Evolutionary conservation across 2,329 filamentous ascomycete species (phyloP), one percentile per base, ranked within the genome.

Genomic region (Pyrenochaeta sp.): DNA sequence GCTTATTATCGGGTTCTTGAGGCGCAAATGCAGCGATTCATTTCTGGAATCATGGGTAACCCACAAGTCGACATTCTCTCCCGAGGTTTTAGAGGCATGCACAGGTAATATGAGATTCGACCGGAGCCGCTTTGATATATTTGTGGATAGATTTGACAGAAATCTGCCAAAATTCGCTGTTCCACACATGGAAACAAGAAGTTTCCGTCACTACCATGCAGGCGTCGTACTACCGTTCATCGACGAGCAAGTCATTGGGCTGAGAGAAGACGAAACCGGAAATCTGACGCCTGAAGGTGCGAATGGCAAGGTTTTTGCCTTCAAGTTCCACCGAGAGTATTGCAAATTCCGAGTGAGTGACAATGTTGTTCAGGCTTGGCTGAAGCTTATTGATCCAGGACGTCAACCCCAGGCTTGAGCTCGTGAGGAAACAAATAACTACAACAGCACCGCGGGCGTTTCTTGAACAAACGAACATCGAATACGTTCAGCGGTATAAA

Each of bases 181-280:
- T 7, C 44, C 23, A 9, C 37, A 41, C 14, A 36, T 47, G 26
- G 32, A 41, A 13, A 37, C 37, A 6, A 38, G 31, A 26, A 27
- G 18, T n/a, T 47, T 41, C 24, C 26, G 31, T 6, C 26, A 36
- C 6, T 47, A 41, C 23, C 14, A 24, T 14, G 18, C 23, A 7
- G 26, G 21, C 18, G 28, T 28, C 10, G 41, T 41, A 15, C 38
- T 47, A 2, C 44, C 44, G n/a, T 47, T 47, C 19, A 42, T 47
- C 9, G 15, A 47, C 1, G 44, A 47, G 22, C 28, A 13, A 8
- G 38, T 37, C 26, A 47, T 47, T 13, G 43, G 43, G 11, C 31
- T 23, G 14, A n/a, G n/a, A n/a, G n/a, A 24, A 31, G 21, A 24
- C 22, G 13, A 17, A 45, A 38, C 38, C n/a, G n/a, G n/a, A n/a